Percentiles rank a stretch among this genome's conserved stretches.
Conservation (phyloP, 2,329 filamentous ascomycete species). For the Cercospora zeina region DNA sequence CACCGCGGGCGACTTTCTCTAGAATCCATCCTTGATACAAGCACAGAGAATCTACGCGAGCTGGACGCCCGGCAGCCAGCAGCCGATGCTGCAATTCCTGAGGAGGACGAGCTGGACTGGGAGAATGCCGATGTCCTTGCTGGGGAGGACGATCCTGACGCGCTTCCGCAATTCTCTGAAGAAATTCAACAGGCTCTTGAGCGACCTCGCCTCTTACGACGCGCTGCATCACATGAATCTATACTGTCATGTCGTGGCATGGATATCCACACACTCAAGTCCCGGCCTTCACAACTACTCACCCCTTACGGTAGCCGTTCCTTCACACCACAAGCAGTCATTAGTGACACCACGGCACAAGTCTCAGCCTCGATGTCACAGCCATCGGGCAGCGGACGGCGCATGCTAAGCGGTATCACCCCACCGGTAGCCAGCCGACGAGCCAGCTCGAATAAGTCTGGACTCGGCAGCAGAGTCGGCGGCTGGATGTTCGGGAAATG, state of each 20-base stretch:
- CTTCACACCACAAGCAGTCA: conserved; percentile 50
- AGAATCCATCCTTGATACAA: conserved; percentile 38
- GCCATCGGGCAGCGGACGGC: conserved; percentile 34
- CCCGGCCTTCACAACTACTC: conserved; percentile 73
- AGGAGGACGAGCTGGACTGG: conserved; percentile 38
- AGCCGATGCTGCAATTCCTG: conserved; percentile 34
- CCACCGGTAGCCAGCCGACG: conserved; percentile 22
- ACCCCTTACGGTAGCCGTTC: conserved; percentile 53
- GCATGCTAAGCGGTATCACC: conserved; percentile 40
- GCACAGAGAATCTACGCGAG: conserved; percentile 34
- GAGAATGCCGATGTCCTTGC: conserved; percentile 28
- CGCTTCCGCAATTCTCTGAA: conserved; percentile 31
- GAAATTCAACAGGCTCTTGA: conserved; percentile 31
- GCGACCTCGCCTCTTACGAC: conserved; percentile 55
- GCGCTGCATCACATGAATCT: conserved; percentile 78
- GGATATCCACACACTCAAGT: conserved; percentile 76
- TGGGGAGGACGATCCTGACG: conserved; percentile 21
- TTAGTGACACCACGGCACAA: conserved; percentile 42
- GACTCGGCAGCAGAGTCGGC: conserved; percentile 57
- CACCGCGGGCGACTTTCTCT: conserved; percentile 32
- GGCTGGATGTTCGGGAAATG: conserved; percentile 66
- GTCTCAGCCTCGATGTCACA: conserved; percentile 47
- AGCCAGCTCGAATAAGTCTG: conserved; percentile 13
- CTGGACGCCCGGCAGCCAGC: conserved; percentile 26
- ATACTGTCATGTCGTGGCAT: conserved; percentile 83